phyloP scores from a whole-genome alignment of 345 rosid genomes.

The Geranium rotundifolium region DNA sequence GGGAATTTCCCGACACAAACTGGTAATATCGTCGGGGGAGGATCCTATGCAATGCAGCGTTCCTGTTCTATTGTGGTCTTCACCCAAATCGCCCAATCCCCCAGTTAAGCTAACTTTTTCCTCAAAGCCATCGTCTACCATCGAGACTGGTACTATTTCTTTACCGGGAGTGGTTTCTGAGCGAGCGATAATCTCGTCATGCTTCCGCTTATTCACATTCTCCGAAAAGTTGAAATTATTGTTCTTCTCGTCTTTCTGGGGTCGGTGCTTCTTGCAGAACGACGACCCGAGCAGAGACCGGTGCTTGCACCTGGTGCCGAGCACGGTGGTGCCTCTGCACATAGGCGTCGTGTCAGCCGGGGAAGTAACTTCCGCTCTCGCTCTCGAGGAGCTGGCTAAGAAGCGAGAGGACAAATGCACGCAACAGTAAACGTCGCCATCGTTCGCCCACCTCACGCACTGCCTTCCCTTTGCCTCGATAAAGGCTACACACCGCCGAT shows the following conservation, averaged over 20 bases:
- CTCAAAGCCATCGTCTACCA: too few species aligned
- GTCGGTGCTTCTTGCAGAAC: constrained; percentile 87
- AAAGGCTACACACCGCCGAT: constrained; percentile 78
- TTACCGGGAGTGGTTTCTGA: constrained; percentile 31
- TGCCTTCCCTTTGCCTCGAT: constrained; percentile 91
- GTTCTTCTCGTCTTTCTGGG: constrained; percentile 28
- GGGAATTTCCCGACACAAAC: constrained; percentile 55
- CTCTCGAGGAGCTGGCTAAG: constrained; percentile 40
- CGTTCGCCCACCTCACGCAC: constrained; percentile 97
- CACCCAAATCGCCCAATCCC: constrained; percentile 2
- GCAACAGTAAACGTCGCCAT: constrained; percentile 93
- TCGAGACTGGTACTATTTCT: constrained; percentile 25
- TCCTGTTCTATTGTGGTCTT: constrained; percentile 25
- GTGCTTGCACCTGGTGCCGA: constrained; percentile 91
- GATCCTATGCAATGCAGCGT: constrained; percentile 48
- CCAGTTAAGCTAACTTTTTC: too few species aligned
- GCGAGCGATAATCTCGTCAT: constrained; percentile 24
- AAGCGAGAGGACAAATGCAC: constrained; percentile 97
- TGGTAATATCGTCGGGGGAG: constrained; percentile 29
- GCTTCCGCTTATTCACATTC: constrained; percentile 42
- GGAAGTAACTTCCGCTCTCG: constrained; percentile 43
- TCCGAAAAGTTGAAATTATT: constrained; percentile 19
- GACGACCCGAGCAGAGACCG: constrained; percentile 65
- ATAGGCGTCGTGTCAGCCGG: constrained; percentile 44
- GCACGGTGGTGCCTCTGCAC: constrained; percentile 94